Percentiles rank a stretch among this genome's conserved stretches.
These are phyloP conservation scores for Pythium chondricola DNA, from an alignment of 352 stramenopile species.

Conservation along the genomic window DNA sequence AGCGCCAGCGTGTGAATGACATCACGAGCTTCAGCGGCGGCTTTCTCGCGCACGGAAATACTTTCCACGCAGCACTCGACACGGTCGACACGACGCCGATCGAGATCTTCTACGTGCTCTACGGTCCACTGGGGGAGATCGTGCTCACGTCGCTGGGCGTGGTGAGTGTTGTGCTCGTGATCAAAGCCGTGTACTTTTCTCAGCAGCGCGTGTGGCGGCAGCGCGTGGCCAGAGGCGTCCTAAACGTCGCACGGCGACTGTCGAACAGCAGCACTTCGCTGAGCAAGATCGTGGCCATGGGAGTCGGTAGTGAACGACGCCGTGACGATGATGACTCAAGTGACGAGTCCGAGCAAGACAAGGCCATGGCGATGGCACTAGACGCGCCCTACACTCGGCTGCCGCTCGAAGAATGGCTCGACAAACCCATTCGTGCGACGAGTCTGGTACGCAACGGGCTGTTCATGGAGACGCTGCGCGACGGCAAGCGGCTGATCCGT, in stretches of 20 bases:
- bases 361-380: neutral
- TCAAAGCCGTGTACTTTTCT: slow-evolving; percentile 12
- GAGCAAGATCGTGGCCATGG: neutral
- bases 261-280: neutral
- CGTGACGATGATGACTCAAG: slow-evolving; percentile 3
- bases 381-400: slow-evolving; percentile 10
- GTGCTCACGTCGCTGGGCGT: slow-evolving; percentile 1
- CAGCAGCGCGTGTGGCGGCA: neutral
- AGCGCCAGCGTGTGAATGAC: slow-evolving; percentile 16
- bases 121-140: slow-evolving; percentile 10
- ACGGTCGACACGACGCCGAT: slow-evolving; percentile 8
- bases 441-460: slow-evolving; percentile 38
- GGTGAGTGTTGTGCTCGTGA: neutral
- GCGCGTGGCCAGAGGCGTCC: neutral
- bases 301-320: too few relatives aligned
- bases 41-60: slow-evolving; percentile 17
- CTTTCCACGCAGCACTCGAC: slow-evolving; percentile 6
- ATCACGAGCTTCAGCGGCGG: slow-evolving; percentile 11
- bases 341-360: neutral
- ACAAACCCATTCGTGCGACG: slow-evolving; percentile 34
- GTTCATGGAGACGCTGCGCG: slow-evolving; percentile 27
- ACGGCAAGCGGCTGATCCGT: slow-evolving; percentile 25
- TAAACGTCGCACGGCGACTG: neutral
- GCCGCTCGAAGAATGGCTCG: slow-evolving; percentile 19
- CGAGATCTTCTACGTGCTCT: slow-evolving; percentile 4